phyloP scores from a whole-genome alignment of 345 rosid species.

The Euphorbia tirucalli region DNA sequence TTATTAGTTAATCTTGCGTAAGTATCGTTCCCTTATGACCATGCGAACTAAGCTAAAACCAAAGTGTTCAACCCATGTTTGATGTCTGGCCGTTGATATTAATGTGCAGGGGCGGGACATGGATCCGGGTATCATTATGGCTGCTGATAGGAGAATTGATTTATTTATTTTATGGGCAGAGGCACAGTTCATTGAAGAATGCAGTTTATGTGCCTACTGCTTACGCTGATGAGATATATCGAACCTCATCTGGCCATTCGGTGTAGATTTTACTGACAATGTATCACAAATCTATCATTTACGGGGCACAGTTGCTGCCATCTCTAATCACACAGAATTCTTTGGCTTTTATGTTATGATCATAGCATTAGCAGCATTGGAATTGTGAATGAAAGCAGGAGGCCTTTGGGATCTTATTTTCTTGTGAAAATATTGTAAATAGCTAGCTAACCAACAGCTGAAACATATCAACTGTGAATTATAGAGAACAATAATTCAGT shows the following conservation, averaged over 20 bases:
- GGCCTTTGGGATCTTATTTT: neutral
- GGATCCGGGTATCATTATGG: conserved; percentile 82
- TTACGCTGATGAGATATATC: conserved; percentile 56
- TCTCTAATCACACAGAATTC: neutral
- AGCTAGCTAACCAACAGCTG: neutral
- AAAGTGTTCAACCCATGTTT: neutral
- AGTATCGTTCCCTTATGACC: conserved; percentile 19
- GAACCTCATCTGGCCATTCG: conserved; percentile 36
- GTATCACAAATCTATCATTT: too few relatives aligned
- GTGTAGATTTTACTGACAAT: conserved; percentile 23
- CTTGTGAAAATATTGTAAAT: neutral
- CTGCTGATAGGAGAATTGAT: conserved; percentile 56
- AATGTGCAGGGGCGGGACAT: conserved; percentile 48
- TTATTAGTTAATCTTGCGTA: conserved; percentile 62
- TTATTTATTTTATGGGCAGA: conserved; percentile 65
- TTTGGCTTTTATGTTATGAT: neutral
- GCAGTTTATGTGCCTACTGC: conserved; percentile 70
- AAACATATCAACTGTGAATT: neutral
- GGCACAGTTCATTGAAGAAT: conserved; percentile 55
- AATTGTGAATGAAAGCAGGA: too few relatives aligned
- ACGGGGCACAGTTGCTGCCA: too few relatives aligned
- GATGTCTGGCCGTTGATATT: neutral
- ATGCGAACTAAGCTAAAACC: neutral
- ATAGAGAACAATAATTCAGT: neutral
- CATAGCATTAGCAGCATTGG: too few relatives aligned